Conservation (phyloP, 768 basidiomycete genomes). For the button mushroom (Agaricus bisporus) region DNA sequence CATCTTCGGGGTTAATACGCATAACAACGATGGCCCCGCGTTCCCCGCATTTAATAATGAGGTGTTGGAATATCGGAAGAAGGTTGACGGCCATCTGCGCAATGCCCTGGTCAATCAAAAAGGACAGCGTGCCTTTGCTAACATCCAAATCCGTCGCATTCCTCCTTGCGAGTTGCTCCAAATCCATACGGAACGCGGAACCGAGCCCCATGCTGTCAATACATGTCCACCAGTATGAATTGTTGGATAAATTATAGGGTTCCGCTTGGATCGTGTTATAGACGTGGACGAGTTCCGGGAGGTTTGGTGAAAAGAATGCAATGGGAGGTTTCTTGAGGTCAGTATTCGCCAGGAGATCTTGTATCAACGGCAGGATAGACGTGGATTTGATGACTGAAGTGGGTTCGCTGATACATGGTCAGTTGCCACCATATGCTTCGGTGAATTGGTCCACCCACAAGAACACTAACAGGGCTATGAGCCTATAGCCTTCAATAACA, state of each 20-base stretch:
- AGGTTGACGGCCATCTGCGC: conserved; percentile 78
- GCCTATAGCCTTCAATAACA: conserved; percentile 4
- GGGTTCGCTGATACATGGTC: conserved; percentile 60
- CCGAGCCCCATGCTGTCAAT: conserved; percentile 64
- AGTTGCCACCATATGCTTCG: conserved; percentile 1
- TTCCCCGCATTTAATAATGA: conserved; percentile 82
- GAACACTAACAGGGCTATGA: conserved; percentile 44
- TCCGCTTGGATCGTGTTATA: conserved; percentile 44
- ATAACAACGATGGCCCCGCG: conserved; percentile 61
- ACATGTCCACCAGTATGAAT: conserved; percentile 56
- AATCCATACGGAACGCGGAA: conserved; percentile 55
- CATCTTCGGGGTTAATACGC: conserved; percentile 38
- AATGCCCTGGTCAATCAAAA: conserved; percentile 64
- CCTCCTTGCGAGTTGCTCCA: conserved; percentile 53
- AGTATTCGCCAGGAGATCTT: conserved; percentile 25
- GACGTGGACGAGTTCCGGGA: conserved; percentile 65
- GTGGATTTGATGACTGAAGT: conserved; percentile 84
- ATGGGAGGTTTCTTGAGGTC: conserved; percentile 37
- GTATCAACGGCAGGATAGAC: conserved; percentile 60
- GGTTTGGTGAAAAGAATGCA: conserved; percentile 78
- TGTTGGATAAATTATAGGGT: conserved; percentile 42
- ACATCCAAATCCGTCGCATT: conserved; percentile 33
- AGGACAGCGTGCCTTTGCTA: conserved; percentile 43
- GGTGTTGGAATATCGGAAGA: conserved; percentile 77
- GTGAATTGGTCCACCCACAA: conserved; percentile 46